A percentile compares a stretch with the other conserved stretches of the same genome.
These are phyloP conservation scores for Aspergillus conjunctus DNA, from an alignment of 495 filamentous ascomycete species.

Conservation along the genomic window DNA sequence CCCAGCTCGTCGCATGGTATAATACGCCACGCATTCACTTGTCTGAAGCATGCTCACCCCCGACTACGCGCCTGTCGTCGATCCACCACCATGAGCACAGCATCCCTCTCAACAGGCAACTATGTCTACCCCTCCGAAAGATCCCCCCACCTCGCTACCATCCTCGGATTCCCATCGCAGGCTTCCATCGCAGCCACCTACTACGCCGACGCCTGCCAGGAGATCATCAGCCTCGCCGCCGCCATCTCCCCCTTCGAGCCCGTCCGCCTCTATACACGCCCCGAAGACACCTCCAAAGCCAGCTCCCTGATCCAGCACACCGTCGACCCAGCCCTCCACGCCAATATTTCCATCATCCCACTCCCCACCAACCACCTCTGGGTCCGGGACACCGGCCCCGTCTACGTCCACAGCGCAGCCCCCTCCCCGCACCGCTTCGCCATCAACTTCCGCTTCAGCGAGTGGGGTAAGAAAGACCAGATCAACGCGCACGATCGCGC, in stretches of 20 bases:
- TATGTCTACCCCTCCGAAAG: slow-evolving; percentile 28
- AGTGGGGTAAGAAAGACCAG: slow-evolving; percentile 36
- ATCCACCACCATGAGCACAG: not conserved
- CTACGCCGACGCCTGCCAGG: slow-evolving; percentile 27
- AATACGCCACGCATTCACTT: too few species aligned
- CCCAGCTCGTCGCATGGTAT: too few species aligned
- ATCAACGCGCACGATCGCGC: slow-evolving; percentile 20
- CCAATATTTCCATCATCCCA: slow-evolving; percentile 22
- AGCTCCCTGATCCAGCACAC: slow-evolving; percentile 18
- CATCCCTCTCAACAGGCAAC: not conserved
- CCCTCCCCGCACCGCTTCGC: slow-evolving; percentile 23
- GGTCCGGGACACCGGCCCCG: slow-evolving; percentile 41
- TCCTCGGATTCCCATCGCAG: slow-evolving; percentile 39
- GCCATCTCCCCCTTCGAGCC: slow-evolving; percentile 40
- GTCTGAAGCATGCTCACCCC: too few species aligned
- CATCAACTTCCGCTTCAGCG: slow-evolving; percentile 38
- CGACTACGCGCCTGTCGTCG: too few species aligned
- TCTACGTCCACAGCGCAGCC: slow-evolving; percentile 31
- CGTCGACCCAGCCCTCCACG: not conserved
- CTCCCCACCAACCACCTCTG: slow-evolving; percentile 37
- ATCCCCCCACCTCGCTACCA: slow-evolving; percentile 34
- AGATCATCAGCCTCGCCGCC: slow-evolving; percentile 34
- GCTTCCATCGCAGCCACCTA: slow-evolving; percentile 30
- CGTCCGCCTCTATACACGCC: slow-evolving; percentile 35
- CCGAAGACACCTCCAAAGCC: slow-evolving; percentile 28